Percentiles rank a stretch among this genome's conserved stretches.
Evolutionary conservation across 495 filamentous ascomycete species (phyloP).

Genomic region (Penicillium goetzii): DNA sequence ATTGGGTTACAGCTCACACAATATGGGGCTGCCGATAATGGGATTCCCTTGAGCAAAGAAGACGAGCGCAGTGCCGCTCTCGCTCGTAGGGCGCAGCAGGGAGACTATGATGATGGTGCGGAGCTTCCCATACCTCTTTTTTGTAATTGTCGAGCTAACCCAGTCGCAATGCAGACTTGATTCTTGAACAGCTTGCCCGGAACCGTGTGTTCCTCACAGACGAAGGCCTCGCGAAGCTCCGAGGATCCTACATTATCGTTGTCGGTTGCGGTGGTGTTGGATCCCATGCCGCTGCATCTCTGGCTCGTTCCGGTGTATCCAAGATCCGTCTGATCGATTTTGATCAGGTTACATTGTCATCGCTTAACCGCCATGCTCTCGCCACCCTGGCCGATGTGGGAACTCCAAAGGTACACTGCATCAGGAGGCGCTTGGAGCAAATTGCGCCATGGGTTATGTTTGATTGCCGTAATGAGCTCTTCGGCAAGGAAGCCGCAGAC

Average conservation of each 20-base stretch:
- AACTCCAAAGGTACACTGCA: slow-evolving; percentile 87
- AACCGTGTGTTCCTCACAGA: slow-evolving; percentile 91
- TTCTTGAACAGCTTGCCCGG: slow-evolving; percentile 92
- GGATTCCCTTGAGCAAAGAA: slow-evolving; percentile 64
- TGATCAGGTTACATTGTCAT: slow-evolving; percentile 94
- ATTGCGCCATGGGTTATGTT: slow-evolving; percentile 91
- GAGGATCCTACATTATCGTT: slow-evolving; percentile 80
- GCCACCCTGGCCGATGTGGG: slow-evolving; percentile 94
- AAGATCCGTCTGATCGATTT: slow-evolving; percentile 93
- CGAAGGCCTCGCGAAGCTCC: slow-evolving; percentile 76
- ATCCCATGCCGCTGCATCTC: slow-evolving; percentile 83
- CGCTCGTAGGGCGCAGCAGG: slow-evolving; percentile 76
- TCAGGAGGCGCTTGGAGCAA: slow-evolving; percentile 76
- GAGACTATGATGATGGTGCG: slow-evolving; percentile 88
- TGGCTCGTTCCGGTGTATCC: slow-evolving; percentile 86
- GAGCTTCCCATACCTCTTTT: background rate
- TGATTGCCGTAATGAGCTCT: slow-evolving; percentile 85
- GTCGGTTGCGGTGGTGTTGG: slow-evolving; percentile 96
- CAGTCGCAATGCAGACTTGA: slow-evolving; percentile 64
- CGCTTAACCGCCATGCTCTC: slow-evolving; percentile 91
- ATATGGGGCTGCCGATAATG: slow-evolving; percentile 66
- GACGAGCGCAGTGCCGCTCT: slow-evolving; percentile 76
- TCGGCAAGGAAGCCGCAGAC: slow-evolving; percentile 66
- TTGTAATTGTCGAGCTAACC: slow-evolving; percentile 20
- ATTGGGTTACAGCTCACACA: slow-evolving; percentile 66